Evolutionary conservation across 2,329 filamentous ascomycete species (phyloP).

Genomic region (Hypomyces rosellus): DNA sequence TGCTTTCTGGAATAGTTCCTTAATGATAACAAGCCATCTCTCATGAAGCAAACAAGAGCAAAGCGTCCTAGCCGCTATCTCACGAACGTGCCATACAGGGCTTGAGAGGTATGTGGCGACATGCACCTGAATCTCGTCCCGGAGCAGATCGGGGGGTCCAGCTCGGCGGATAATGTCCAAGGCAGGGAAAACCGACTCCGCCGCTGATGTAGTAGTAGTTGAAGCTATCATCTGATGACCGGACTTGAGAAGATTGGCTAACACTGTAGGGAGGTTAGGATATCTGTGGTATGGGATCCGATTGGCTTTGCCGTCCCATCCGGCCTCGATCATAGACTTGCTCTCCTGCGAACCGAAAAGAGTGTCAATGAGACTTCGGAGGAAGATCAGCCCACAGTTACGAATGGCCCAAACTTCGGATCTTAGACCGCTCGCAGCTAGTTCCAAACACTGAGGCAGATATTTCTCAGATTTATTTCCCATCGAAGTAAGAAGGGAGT

Average conservation of each 20-base stretch:
- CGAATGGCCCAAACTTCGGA: conserved; percentile 89
- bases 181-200: conserved; percentile 74
- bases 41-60: conserved; percentile 54
- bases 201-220: conserved; percentile 31
- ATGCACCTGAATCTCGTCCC: conserved; percentile 48
- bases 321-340: conserved; percentile 54
- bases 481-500: conserved; percentile 66
- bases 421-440: conserved; percentile 74
- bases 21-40: conserved; percentile 40
- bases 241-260: conserved; percentile 55
- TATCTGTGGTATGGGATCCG: conserved; percentile 66
- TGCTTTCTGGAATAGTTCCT: conserved; percentile 28
- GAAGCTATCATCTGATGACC: conserved; percentile 40
- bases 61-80: conserved; percentile 70
- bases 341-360: conserved; percentile 71
- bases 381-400: conserved; percentile 85
- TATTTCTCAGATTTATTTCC: conserved; percentile 67
- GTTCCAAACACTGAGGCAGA: conserved; percentile 64
- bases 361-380: conserved; percentile 76
- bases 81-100: conserved; percentile 71
- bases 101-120: conserved; percentile 61
- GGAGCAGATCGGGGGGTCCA: conserved; percentile 53
- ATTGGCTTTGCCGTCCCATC: conserved; percentile 58
- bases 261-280: conserved; percentile 55
- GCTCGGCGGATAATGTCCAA: conserved; percentile 74